Percentiles rank a stretch among this genome's conserved stretches.
Evolutionary conservation across 139 green algal genomes (phyloP).

Genomic region (Chlamydomonas sp.): DNA sequence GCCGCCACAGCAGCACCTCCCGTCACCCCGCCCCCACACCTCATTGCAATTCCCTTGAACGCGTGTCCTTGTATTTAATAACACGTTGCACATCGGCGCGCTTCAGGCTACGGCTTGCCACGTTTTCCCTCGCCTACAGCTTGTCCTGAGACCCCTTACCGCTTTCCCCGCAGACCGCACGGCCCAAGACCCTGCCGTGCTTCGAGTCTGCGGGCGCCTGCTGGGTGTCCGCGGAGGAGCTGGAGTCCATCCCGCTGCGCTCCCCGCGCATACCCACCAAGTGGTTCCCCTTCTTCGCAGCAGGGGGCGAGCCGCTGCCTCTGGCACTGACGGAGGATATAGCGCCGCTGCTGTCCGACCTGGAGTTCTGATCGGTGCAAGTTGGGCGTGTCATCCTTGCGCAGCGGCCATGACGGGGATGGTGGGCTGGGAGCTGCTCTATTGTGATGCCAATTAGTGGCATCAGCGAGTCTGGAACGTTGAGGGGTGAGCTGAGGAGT

Average conservation of each 20-base stretch:
- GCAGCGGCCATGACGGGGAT: too few relatives aligned
- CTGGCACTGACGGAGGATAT: not conserved
- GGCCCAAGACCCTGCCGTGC: slow-evolving; percentile 48
- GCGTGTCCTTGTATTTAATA: too few relatives aligned
- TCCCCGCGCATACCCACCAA: slow-evolving; percentile 7
- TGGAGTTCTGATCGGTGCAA: slow-evolving; percentile 1
- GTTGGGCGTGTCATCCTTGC: too few relatives aligned
- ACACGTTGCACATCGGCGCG: too few relatives aligned
- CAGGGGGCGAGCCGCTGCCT: not conserved
- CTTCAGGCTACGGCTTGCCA: not conserved
- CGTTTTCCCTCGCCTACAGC: not conserved
- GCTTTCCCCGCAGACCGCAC: not conserved
- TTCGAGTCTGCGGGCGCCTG: slow-evolving; percentile 50
- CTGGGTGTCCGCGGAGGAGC: slow-evolving; percentile 36
- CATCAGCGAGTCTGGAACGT: too few relatives aligned
- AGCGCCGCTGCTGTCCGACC: not conserved
- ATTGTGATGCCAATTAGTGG: too few relatives aligned
- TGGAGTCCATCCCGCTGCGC: slow-evolving; percentile 31
- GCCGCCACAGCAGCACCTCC: too few relatives aligned
- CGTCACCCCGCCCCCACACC: too few relatives aligned
- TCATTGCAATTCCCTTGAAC: too few relatives aligned
- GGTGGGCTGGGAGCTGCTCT: too few relatives aligned
- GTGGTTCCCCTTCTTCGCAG: slow-evolving; percentile 33
- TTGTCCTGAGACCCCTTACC: not conserved
- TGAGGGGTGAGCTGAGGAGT: too few relatives aligned